Evolutionary conservation across 352 stramenopile genomes (phyloP).

Genomic region (Pythium inflatum): DNA sequence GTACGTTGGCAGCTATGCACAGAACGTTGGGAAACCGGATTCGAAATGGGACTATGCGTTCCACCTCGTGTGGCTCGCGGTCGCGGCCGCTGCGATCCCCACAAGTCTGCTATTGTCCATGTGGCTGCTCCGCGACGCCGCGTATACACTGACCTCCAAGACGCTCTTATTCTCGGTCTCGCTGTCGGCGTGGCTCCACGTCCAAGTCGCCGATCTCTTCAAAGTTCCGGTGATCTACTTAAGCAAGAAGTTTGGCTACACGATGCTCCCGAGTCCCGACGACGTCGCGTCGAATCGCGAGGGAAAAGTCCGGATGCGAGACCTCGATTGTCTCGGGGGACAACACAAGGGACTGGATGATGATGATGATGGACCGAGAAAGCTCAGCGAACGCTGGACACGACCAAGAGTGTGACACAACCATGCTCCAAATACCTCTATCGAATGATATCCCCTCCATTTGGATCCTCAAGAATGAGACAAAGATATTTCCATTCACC

Average conservation of each 20-base stretch:
- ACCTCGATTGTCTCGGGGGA: not conserved
- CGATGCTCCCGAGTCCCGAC: not conserved
- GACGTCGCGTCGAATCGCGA: not conserved
- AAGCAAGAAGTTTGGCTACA: not conserved
- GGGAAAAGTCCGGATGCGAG: not conserved
- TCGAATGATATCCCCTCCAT: too few species aligned
- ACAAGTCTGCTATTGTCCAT: not conserved
- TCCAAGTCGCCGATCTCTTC: constrained; percentile 3
- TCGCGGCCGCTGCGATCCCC: not conserved
- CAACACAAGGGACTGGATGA: constrained; percentile 1
- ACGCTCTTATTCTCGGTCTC: not conserved
- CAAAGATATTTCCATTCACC: too few species aligned
- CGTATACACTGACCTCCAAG: constrained; percentile 1
- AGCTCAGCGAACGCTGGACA: too few species aligned
- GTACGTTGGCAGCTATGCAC: constrained; percentile 2
- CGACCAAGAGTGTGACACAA: too few species aligned
- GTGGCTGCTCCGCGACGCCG: constrained; percentile 1
- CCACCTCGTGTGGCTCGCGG: not conserved
- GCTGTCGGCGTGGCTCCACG: constrained; percentile 4
- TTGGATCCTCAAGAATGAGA: too few species aligned
- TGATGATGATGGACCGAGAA: too few species aligned
- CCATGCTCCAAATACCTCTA: too few species aligned
- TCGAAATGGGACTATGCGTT: not conserved
- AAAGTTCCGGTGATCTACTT: not conserved
- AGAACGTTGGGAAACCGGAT: not conserved